Evolutionary conservation across 1,139 yeast species (phyloP).

Genomic region (Yamadazyma dendronema): DNA sequence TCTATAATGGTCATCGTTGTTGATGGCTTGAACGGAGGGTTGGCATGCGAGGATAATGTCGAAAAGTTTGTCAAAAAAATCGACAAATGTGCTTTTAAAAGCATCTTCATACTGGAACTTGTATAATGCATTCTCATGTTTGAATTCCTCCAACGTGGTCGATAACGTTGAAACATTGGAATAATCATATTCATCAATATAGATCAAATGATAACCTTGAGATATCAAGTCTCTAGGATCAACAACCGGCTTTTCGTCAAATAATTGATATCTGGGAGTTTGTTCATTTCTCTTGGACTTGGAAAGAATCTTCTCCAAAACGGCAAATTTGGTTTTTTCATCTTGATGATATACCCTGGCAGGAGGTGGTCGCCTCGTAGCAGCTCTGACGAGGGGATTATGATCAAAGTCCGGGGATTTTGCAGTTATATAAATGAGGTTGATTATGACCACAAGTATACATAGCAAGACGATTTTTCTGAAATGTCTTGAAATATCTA

Average conservation of each 20-base stretch:
- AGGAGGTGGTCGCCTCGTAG: background rate
- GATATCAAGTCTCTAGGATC: slow-evolving; percentile 1
- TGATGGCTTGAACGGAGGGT: slow-evolving; percentile 24
- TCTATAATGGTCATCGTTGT: slow-evolving; percentile 29
- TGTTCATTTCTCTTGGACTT: background rate
- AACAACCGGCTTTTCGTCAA: background rate
- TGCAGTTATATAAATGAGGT: background rate
- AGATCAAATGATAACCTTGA: slow-evolving; percentile 4
- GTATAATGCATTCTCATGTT: slow-evolving; percentile 12
- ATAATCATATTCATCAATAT: slow-evolving; percentile 24
- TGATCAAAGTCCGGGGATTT: background rate
- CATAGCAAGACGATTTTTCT: background rate
- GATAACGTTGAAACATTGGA: slow-evolving; percentile 10
- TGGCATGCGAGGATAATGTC: slow-evolving; percentile 18
- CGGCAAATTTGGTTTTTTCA: slow-evolving; percentile 4
- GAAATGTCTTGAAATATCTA: slow-evolving; percentile 1
- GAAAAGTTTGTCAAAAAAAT: slow-evolving; percentile 21
- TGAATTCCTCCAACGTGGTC: slow-evolving; percentile 7
- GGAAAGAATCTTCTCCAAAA: slow-evolving; percentile 1
- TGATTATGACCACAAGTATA: background rate
- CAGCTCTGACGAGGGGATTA: background rate
- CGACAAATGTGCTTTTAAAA: slow-evolving; percentile 17
- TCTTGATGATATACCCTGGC: slow-evolving; percentile 7
- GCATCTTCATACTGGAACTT: slow-evolving; percentile 17
- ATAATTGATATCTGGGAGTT: background rate